Evolutionary conservation across 176 grass and related monocot genomes (phyloP).

Genomic region (Bromus sterilis): DNA sequence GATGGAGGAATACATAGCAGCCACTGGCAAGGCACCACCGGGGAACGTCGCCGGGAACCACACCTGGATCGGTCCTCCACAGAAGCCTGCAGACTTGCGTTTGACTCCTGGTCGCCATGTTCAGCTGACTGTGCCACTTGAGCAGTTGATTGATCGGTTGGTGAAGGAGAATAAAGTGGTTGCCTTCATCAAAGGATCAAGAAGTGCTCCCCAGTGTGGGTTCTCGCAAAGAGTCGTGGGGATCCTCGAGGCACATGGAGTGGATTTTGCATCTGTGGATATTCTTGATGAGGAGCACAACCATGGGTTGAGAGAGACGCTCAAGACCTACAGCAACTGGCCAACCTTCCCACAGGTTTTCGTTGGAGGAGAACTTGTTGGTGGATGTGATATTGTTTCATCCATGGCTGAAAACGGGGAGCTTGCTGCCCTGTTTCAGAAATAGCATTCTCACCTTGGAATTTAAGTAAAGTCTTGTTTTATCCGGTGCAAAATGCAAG

Average conservation of each 20-base stretch:
- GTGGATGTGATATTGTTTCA: slow-evolving; percentile 78
- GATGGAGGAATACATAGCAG: slow-evolving; percentile 81
- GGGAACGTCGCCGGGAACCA: slow-evolving; percentile 76
- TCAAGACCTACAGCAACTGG: slow-evolving; percentile 92
- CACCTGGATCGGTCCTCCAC: slow-evolving; percentile 60
- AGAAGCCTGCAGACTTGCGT: slow-evolving; percentile 51
- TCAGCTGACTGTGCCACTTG: slow-evolving; percentile 61
- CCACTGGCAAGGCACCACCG: slow-evolving; percentile 69
- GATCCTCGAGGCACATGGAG: slow-evolving; percentile 73
- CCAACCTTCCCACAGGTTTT: slow-evolving; percentile 91
- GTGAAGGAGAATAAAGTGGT: slow-evolving; percentile 95
- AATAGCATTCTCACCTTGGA: slow-evolving; percentile 23
- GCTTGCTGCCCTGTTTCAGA: slow-evolving; percentile 56
- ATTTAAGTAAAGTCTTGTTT: not conserved
- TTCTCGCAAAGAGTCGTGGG: slow-evolving; percentile 86
- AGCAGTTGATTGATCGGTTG: slow-evolving; percentile 63
- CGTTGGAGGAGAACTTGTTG: slow-evolving; percentile 67
- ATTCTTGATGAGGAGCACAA: slow-evolving; percentile 97
- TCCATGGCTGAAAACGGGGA: slow-evolving; percentile 91
- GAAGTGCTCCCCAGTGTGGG: slow-evolving; percentile 77
- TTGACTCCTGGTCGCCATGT: slow-evolving; percentile 88
- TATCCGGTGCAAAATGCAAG: not conserved
- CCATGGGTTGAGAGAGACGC: slow-evolving; percentile 59
- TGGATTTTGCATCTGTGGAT: slow-evolving; percentile 65
- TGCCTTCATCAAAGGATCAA: slow-evolving; percentile 96